Conservation (phyloP, 2,329 filamentous ascomycete genomes). For the Reticulascus tulasneorum region DNA sequence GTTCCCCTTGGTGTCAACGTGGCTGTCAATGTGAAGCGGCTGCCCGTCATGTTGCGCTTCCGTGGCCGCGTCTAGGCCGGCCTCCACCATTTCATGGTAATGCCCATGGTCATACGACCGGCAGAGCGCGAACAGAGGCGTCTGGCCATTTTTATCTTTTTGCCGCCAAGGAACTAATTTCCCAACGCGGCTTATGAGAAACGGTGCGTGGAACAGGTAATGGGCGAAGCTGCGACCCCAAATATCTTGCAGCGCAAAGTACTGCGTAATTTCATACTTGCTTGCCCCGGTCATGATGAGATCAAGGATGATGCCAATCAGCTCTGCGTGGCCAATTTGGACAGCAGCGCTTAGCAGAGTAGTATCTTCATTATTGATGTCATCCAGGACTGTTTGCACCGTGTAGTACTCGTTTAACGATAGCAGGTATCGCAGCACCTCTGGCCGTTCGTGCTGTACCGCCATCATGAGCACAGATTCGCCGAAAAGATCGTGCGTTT, state of each 20-base stretch:
- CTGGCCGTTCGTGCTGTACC: slow-evolving; percentile 66
- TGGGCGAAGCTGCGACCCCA: slow-evolving; percentile 90
- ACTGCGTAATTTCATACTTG: slow-evolving; percentile 55
- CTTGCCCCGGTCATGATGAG: slow-evolving; percentile 59
- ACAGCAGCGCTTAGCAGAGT: slow-evolving; percentile 87
- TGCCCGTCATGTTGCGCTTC: slow-evolving; percentile 70
- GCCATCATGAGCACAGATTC: slow-evolving; percentile 90
- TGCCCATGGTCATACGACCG: slow-evolving; percentile 90
- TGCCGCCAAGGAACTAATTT: slow-evolving; percentile 80
- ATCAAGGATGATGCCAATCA: slow-evolving; percentile 72
- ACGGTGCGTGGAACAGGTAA: slow-evolving; percentile 89
- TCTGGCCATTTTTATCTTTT: slow-evolving; percentile 94
- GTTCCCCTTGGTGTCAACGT: slow-evolving; percentile 89
- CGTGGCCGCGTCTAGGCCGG: slow-evolving; percentile 71
- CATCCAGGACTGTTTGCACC: slow-evolving; percentile 66
- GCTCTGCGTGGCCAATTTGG: slow-evolving; percentile 71
- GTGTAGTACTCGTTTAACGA: slow-evolving; percentile 74
- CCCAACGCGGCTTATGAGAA: slow-evolving; percentile 73
- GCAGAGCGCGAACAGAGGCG: slow-evolving; percentile 92
- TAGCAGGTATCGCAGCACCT: slow-evolving; percentile 75
- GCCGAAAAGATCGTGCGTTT: slow-evolving; percentile 66
- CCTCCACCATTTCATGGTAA: slow-evolving; percentile 83
- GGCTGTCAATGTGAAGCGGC: slow-evolving; percentile 85
- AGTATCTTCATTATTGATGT: slow-evolving; percentile 85
- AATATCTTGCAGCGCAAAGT: slow-evolving; percentile 73